phyloP scores from a whole-genome alignment of 257 asterid species.

The Nicotiana attenuata region DNA sequence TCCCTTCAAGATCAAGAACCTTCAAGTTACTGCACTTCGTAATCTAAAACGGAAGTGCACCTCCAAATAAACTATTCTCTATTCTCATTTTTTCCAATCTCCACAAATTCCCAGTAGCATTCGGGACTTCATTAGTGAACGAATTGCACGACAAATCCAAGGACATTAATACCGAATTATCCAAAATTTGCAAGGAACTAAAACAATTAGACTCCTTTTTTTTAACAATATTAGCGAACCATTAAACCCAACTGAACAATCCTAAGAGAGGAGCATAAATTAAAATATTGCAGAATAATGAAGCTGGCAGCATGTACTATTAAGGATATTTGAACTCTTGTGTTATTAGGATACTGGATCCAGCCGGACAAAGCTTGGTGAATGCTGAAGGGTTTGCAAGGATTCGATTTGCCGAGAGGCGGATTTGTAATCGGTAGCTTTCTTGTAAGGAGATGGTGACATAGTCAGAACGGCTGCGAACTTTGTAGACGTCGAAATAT shows the following conservation, averaged over 20 bases:
- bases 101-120: slow-evolving; percentile 37
- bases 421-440: slow-evolving; percentile 76
- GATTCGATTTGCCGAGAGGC: slow-evolving; percentile 81
- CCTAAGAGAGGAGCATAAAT: slow-evolving; percentile 41
- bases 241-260: slow-evolving; percentile 54
- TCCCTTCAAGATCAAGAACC: slow-evolving; percentile 58
- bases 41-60: slow-evolving; percentile 39
- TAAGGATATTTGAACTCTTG: too few relatives aligned
- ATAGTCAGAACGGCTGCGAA: slow-evolving; percentile 66
- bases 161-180: not conserved
- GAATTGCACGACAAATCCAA: slow-evolving; percentile 54
- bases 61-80: slow-evolving; percentile 47
- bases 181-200: slow-evolving; percentile 30
- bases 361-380: slow-evolving; percentile 50
- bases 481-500: slow-evolving; percentile 87
- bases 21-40: slow-evolving; percentile 37
- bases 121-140: slow-evolving; percentile 38
- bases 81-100: slow-evolving; percentile 49
- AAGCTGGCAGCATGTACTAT: slow-evolving; percentile 26
- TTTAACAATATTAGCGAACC: slow-evolving; percentile 37
- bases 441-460: slow-evolving; percentile 73
- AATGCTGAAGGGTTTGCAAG: slow-evolving; percentile 53
- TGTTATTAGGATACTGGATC: too few relatives aligned
- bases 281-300: slow-evolving; percentile 51
- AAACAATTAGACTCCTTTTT: slow-evolving; percentile 30